These are phyloP conservation scores for Ophiostoma sp. DNA, from an alignment of 2,329 filamentous ascomycete species.

Conservation along the genomic window DNA sequence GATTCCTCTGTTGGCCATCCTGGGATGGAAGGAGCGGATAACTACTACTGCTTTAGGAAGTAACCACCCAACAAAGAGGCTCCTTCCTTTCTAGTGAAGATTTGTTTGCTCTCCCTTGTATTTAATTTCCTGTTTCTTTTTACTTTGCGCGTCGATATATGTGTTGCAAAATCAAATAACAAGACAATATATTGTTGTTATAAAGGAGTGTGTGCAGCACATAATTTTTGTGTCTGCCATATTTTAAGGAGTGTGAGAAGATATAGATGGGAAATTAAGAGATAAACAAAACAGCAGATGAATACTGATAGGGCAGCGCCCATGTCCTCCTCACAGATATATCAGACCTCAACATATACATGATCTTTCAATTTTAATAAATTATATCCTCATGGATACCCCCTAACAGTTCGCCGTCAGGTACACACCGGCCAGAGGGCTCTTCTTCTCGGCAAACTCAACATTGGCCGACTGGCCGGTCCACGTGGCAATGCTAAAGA, in stretches of 20 bases:
- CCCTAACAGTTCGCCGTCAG: slow-evolving; percentile 25
- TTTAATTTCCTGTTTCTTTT: no score
- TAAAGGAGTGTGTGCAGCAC: background rate
- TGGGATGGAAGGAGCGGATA: background rate
- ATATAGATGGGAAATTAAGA: background rate
- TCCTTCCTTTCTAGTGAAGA: background rate
- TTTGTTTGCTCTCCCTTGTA: no score
- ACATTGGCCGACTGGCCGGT: slow-evolving; percentile 20
- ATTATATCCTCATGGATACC: background rate
- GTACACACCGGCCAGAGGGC: slow-evolving; percentile 23
- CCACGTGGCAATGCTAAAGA: slow-evolving; percentile 24
- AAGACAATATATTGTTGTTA: slow-evolving; percentile 1
- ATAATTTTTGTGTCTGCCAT: background rate
- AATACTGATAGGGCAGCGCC: no score
- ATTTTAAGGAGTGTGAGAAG: background rate
- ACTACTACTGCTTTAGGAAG: background rate
- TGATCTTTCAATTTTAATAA: background rate
- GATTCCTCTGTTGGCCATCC: background rate
- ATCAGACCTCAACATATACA: background rate
- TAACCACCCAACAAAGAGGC: background rate
- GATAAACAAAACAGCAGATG: background rate
- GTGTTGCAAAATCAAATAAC: background rate
- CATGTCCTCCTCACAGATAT: background rate
- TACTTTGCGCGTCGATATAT: no score
- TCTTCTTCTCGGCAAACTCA: slow-evolving; percentile 1